Evolutionary conservation across 2,329 filamentous ascomycete species (phyloP).

Genomic region (Colletotrichum noveboracense): DNA sequence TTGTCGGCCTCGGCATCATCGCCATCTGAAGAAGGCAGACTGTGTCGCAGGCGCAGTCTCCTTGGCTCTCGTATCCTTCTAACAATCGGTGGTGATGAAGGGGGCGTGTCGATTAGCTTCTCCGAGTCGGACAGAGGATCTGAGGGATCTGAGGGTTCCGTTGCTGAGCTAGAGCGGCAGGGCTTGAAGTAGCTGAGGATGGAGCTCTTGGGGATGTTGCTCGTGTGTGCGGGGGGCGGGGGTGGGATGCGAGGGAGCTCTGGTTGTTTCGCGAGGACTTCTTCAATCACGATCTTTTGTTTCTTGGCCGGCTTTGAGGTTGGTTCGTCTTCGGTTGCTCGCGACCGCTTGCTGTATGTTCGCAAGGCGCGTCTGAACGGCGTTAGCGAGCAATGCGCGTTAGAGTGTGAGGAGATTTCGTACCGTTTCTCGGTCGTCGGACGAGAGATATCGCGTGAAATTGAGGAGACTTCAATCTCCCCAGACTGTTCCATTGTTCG

Average conservation of each 20-base stretch:
- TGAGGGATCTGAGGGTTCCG: constrained; percentile 9
- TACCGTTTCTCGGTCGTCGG: constrained; percentile 10
- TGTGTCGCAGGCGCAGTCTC: constrained; percentile 18
- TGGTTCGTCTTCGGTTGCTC: neutral
- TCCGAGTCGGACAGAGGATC: constrained; percentile 10
- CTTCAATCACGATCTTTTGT: constrained; percentile 28
- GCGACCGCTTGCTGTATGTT: constrained; percentile 43
- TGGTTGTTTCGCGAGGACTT: neutral
- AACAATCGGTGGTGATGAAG: constrained; percentile 24
- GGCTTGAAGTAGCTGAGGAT: constrained; percentile 49
- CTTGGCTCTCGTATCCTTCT: constrained; percentile 19
- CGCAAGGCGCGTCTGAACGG: constrained; percentile 27
- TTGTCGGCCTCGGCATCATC: neutral
- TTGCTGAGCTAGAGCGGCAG: constrained; percentile 14
- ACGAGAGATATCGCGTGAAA: neutral
- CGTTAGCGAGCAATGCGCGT: neutral
- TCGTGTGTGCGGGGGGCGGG: neutral
- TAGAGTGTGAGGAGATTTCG: neutral
- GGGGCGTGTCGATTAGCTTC: constrained; percentile 25
- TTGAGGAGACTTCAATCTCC: neutral
- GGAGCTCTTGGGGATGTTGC: constrained; percentile 33
- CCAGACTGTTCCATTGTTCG: neutral
- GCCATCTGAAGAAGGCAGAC: neutral
- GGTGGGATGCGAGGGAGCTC: neutral
- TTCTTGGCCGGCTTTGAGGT: neutral